Percentiles rank a stretch among this genome's conserved stretches.
Conservation (phyloP, 768 basidiomycete species). For the Boletus vinaceobasis region DNA sequence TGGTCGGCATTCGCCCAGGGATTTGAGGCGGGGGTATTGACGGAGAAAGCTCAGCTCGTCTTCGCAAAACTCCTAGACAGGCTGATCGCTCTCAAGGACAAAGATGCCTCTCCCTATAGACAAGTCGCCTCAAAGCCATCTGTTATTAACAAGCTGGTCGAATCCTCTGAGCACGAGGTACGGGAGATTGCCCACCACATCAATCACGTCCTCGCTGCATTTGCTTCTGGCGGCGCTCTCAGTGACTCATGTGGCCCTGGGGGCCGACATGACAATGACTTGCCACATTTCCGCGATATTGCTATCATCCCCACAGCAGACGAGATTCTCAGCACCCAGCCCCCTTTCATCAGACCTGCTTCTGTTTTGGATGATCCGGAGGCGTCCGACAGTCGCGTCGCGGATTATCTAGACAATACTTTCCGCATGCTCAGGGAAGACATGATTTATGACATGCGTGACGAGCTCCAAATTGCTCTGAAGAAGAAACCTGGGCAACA, state of each 20-base stretch:
- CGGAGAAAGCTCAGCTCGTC: conserved; percentile 34
- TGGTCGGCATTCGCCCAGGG: conserved; percentile 39
- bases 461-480: conserved; percentile 48
- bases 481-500: conserved; percentile 40
- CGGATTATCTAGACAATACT: conserved; percentile 59
- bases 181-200: conserved; percentile 40
- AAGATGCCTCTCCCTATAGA: conserved; percentile 36
- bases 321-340: conserved; percentile 47
- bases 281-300: conserved; percentile 55
- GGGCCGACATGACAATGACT: conserved; percentile 72
- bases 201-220: conserved; percentile 36
- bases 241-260: conserved; percentile 41
- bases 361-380: conserved; percentile 44
- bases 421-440: conserved; percentile 66
- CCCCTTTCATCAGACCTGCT: conserved; percentile 51
- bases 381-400: conserved; percentile 35
- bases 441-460: conserved; percentile 57
- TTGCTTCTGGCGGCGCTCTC: conserved; percentile 20
- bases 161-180: conserved; percentile 25
- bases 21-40: conserved; percentile 32
- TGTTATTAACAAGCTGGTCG: conserved; percentile 25
- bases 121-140: conserved; percentile 33
- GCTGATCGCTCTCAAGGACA: conserved; percentile 39
- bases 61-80: conserved; percentile 52
- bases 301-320: conserved; percentile 62